These are phyloP conservation scores for Peniophora sp. DNA, from an alignment of 1,284 basidiomycete genomes.

Conservation along the genomic window DNA sequence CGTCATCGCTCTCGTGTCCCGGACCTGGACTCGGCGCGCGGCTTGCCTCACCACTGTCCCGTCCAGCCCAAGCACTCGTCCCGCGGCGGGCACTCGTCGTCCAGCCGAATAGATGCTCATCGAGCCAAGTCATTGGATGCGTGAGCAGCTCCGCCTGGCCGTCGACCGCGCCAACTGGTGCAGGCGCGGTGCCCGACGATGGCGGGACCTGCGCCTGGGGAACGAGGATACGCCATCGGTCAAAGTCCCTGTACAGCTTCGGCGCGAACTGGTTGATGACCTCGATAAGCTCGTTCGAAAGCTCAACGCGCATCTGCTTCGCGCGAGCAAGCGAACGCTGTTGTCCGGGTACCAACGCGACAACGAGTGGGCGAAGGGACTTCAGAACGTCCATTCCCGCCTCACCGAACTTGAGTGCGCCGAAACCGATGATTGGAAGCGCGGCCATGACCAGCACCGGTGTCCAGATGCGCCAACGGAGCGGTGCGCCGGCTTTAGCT, in stretches of 20 bases:
- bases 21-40: conserved; percentile 46
- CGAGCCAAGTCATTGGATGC: conserved; percentile 89
- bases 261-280: conserved; percentile 92
- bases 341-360: conserved; percentile 89
- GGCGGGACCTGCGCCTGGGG: conserved; percentile 80
- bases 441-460: conserved; percentile 74
- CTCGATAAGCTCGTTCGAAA: conserved; percentile 83
- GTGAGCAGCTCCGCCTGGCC: conserved; percentile 71
- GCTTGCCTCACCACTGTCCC: conserved; percentile 51
- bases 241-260: conserved; percentile 82
- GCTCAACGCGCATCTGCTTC: conserved; percentile 70
- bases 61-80: conserved; percentile 65
- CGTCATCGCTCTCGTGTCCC: conserved; percentile 50
- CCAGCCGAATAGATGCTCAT: conserved; percentile 93
- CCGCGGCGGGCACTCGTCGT: conserved; percentile 63
- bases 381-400: conserved; percentile 98
- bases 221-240: conserved; percentile 75
- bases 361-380: conserved; percentile 88
- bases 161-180: conserved; percentile 67
- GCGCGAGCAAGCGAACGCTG: conserved; percentile 78
- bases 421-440: conserved; percentile 88
- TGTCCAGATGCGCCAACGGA: conserved; percentile 66
- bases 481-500: conserved; percentile 57
- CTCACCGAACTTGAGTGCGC: conserved; percentile 96
- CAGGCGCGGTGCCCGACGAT: conserved; percentile 50